phyloP scores from a whole-genome alignment of 2,329 filamentous ascomycete species.

The Arthrobotrys megalospora region DNA sequence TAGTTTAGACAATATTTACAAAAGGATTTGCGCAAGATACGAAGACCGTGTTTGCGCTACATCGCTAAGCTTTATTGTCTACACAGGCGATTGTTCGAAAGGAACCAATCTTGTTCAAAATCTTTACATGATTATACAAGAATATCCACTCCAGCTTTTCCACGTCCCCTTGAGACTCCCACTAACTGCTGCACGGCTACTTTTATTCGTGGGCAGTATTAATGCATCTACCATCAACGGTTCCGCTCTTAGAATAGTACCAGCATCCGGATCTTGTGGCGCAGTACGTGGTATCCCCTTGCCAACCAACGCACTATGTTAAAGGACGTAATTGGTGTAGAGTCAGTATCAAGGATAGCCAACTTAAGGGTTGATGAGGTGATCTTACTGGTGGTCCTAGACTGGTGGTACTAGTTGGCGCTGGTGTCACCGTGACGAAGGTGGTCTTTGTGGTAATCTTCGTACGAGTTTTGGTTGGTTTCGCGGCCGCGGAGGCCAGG shows the following conservation, averaged over 20 bases:
- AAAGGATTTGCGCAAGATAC: not conserved
- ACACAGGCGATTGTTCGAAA: slow-evolving; percentile 1
- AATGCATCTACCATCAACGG: slow-evolving; percentile 27
- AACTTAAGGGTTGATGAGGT: not conserved
- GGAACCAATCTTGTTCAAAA: not conserved
- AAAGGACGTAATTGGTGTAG: not conserved
- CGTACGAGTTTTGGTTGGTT: slow-evolving; percentile 9
- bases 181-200: not conserved
- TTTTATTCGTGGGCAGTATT: slow-evolving; percentile 29
- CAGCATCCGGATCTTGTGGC: slow-evolving; percentile 26
- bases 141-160: not conserved
- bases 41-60: not conserved
- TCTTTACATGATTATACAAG: not conserved
- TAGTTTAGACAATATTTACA: slow-evolving; percentile 3
- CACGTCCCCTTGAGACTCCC: not conserved
- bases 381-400: slow-evolving; percentile 33
- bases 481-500: slow-evolving; percentile 19
- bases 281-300: slow-evolving; percentile 24
- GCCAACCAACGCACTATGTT: slow-evolving; percentile 18
- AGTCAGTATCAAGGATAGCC: slow-evolving; percentile 4
- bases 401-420: slow-evolving; percentile 8
- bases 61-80: not conserved
- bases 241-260: slow-evolving; percentile 16
- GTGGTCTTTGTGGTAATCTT: slow-evolving; percentile 1
- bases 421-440: slow-evolving; percentile 19